phyloP scores from a whole-genome alignment of 768 basidiomycete genomes.

The Gloeostereum incarnatum region DNA sequence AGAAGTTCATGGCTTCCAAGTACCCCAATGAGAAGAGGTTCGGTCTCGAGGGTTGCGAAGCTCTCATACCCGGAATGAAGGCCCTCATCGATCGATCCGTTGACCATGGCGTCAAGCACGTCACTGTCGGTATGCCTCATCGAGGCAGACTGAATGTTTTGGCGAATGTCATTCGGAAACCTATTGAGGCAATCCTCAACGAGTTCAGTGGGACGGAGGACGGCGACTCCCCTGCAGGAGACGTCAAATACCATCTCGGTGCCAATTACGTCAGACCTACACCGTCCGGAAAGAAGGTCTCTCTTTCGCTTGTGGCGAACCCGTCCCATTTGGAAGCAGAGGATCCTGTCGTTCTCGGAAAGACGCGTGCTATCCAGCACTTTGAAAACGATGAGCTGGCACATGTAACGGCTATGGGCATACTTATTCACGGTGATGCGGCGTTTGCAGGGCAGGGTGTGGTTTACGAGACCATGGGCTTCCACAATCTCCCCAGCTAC shows the following conservation, averaged over 20 bases:
- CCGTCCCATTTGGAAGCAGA: slow-evolving; percentile 97
- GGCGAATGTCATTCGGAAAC: slow-evolving; percentile 97
- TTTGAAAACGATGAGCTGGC: slow-evolving; percentile 79
- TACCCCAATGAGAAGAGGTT: slow-evolving; percentile 99
- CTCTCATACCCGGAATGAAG: slow-evolving; percentile 98
- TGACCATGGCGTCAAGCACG: slow-evolving; percentile 89
- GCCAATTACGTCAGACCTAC: slow-evolving; percentile 99
- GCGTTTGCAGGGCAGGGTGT: slow-evolving; percentile 98
- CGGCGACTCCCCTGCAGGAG: slow-evolving; percentile 81
- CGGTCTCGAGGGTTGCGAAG: slow-evolving; percentile 96
- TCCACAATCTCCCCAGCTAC: slow-evolving; percentile 91
- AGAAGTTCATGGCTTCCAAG: slow-evolving; percentile 97
- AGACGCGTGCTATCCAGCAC: slow-evolving; percentile 95
- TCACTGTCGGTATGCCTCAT: slow-evolving; percentile 99
- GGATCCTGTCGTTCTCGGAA: slow-evolving; percentile 97
- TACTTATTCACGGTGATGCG: slow-evolving; percentile 95
- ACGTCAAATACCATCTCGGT: slow-evolving; percentile 98
- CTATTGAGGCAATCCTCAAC: slow-evolving; percentile 94
- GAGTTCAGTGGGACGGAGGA: slow-evolving; percentile 79
- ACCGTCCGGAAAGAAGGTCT: slow-evolving; percentile 95
- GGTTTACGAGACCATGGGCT: slow-evolving; percentile 99
- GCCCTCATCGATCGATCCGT: slow-evolving; percentile 98
- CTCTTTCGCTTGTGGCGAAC: slow-evolving; percentile 95
- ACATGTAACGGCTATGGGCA: slow-evolving; percentile 86
- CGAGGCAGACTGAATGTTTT: slow-evolving; percentile 97